Base-by-base conservation (phyloP, 345 rosid genomes). In the Corymbia maculata region DNA sequence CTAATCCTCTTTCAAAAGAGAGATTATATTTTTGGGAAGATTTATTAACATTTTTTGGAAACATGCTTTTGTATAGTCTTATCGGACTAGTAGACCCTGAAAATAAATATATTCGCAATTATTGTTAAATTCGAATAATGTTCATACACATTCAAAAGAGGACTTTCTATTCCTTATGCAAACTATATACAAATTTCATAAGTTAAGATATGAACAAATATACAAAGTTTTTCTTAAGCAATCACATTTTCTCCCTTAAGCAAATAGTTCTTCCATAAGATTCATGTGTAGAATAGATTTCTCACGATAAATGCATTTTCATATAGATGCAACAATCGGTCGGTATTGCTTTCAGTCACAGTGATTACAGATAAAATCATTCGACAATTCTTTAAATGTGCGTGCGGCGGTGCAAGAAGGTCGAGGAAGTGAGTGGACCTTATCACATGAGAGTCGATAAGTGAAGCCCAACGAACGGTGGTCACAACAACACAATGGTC, bases 321-420 rank as follows among this genome's bases (percentile, higher is more conserved):
- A 2, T 32, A 32, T 30, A 4, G 45, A 68, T 75, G 24, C 36
- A 9, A 75, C 82, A 19, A 36, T 42, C 26, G 26, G 26, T 10
- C 6, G 1, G 49, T 75, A 2, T 75, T 12, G 49, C 82, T 75
- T 75, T 19, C 19, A 36, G 22, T 8, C 22, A 75, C 13, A 14
- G 19, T 13, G 36, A 64, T 64, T 64, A 64, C 17, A n/a, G 42
- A 64, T 64, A 64, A 64, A n/a, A 64, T 2, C 17, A n/a, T 28
- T 64, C 2, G 36, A 64, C 70, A 1, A 8, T 11, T 36, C 28
- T 52, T 28, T 28, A 8, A 64, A 64, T 12, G 70, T 64, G 14
- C 7, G 0, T 32, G 21, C 22, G 1, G 44, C 12, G 15, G 68
- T 32, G 24, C 12, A 0, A 32, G 44, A n/a, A 64, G 7, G 36